phyloP scores from a whole-genome alignment of 257 asterid species.

The Solanum appendiculatum region DNA sequence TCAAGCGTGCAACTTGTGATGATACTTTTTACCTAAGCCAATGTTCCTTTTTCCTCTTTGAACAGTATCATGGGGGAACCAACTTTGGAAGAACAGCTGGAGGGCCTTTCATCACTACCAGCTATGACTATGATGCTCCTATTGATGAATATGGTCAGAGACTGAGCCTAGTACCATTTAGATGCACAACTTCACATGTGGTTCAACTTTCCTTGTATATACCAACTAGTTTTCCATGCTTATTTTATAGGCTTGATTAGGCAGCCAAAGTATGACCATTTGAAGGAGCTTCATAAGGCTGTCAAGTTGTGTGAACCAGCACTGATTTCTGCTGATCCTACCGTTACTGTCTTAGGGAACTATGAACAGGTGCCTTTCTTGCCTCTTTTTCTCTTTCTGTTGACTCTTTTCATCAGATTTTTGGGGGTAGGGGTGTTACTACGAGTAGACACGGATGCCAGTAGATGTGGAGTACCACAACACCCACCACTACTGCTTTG shows the following conservation, averaged over 20 bases:
- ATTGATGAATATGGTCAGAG: constrained; percentile 87
- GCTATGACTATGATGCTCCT: constrained; percentile 99
- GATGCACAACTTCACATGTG: not conserved
- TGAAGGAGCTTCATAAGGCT: constrained; percentile 75
- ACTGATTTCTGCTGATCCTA: constrained; percentile 59
- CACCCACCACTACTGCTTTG: not conserved
- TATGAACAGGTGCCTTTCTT: constrained; percentile 58
- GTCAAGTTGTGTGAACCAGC: constrained; percentile 67
- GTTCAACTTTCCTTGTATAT: not conserved
- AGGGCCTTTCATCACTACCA: constrained; percentile 91
- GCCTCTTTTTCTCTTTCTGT: not conserved
- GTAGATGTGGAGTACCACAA: not conserved
- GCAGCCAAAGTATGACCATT: constrained; percentile 85
- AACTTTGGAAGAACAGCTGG: constrained; percentile 96
- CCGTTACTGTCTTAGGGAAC: constrained; percentile 45
- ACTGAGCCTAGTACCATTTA: not conserved
- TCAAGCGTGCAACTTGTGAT: not conserved
- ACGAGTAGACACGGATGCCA: not conserved
- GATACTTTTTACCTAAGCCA: not conserved
- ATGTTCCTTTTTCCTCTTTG: not conserved
- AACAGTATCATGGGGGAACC: constrained; percentile 94
- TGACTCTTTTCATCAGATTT: not conserved
- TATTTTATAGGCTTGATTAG: constrained; percentile 57
- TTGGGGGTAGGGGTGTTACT: not conserved
- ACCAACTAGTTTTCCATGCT: not conserved